A percentile compares a stretch with the other conserved stretches of the same genome.
Conservation (phyloP, 768 basidiomycete species). For the Trametes villosa region DNA sequence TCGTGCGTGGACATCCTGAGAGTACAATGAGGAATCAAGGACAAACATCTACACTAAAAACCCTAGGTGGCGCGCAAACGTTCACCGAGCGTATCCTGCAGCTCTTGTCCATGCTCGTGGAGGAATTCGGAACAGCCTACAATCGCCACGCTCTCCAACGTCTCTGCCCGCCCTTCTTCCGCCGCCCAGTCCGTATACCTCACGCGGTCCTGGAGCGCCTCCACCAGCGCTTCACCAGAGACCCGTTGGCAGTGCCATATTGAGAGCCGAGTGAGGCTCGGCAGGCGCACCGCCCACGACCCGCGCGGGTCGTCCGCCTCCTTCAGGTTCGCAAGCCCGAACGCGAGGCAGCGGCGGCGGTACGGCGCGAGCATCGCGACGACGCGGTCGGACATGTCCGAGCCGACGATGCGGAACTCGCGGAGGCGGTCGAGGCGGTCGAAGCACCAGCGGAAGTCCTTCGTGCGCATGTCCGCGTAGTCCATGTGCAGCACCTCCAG, state of each 20-base stretch:
- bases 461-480: constrained; percentile 82
- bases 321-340: constrained; percentile 7
- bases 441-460: constrained; percentile 76
- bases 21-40: neutral
- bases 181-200: constrained; percentile 39
- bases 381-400: constrained; percentile 81
- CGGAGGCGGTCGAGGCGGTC: constrained; percentile 55
- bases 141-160: constrained; percentile 36
- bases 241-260: constrained; percentile 68
- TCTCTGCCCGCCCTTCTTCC: constrained; percentile 23
- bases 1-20: neutral
- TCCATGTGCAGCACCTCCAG: constrained; percentile 75
- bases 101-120: constrained; percentile 28
- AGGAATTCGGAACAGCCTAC: constrained; percentile 35
- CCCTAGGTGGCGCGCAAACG: constrained; percentile 22
- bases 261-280: constrained; percentile 54
- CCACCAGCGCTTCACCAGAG: constrained; percentile 60
- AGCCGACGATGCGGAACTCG: constrained; percentile 75
- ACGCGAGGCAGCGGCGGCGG: constrained; percentile 6
- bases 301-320: constrained; percentile 20
- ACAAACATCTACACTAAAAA: neutral
- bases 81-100: constrained; percentile 32
- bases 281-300: constrained; percentile 51
- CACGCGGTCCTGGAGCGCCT: constrained; percentile 53
- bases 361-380: constrained; percentile 59